A percentile compares a stretch with the other conserved stretches of the same genome.
phyloP scores from a whole-genome alignment of 129 eudicot genomes.

The Helichrysum umbraculigerum region DNA sequence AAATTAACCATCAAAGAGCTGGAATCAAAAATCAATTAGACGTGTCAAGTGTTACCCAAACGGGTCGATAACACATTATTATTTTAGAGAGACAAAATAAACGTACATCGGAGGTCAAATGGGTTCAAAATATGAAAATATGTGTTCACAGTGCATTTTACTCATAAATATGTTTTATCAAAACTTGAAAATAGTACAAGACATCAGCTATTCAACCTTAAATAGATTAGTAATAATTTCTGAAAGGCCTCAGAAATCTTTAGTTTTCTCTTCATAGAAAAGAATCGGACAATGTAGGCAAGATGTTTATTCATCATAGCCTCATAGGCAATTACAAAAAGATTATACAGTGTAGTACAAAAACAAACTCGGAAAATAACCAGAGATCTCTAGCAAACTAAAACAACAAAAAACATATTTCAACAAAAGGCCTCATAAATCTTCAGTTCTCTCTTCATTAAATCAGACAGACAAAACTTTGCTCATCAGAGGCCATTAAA shows the following conservation, averaged over 20 bases:
- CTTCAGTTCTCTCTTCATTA: constrained; percentile 10
- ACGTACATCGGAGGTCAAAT: background rate
- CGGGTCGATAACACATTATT: background rate
- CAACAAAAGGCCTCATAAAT: constrained; percentile 23
- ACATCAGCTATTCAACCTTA: background rate
- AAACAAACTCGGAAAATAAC: background rate
- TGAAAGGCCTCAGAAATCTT: constrained; percentile 24
- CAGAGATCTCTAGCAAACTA: background rate
- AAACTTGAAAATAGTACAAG: background rate
- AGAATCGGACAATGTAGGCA: constrained; percentile 38
- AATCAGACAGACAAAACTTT: constrained; percentile 25
- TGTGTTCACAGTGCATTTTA: background rate
- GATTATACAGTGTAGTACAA: background rate
- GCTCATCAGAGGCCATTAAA: background rate
- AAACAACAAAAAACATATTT: background rate
- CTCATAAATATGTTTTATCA: too few species aligned
- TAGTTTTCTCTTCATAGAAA: constrained; percentile 12
- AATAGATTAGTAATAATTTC: background rate
- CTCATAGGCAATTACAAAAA: constrained; percentile 20
- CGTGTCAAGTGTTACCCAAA: background rate
- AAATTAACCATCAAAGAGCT: background rate
- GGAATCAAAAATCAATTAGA: background rate
- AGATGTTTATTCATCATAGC: constrained; percentile 35
- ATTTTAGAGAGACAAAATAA: too few species aligned
- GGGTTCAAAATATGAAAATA: background rate